phyloP scores from a whole-genome alignment of 2,329 filamentous ascomycete genomes.

The Parafenestella ontariensis region DNA sequence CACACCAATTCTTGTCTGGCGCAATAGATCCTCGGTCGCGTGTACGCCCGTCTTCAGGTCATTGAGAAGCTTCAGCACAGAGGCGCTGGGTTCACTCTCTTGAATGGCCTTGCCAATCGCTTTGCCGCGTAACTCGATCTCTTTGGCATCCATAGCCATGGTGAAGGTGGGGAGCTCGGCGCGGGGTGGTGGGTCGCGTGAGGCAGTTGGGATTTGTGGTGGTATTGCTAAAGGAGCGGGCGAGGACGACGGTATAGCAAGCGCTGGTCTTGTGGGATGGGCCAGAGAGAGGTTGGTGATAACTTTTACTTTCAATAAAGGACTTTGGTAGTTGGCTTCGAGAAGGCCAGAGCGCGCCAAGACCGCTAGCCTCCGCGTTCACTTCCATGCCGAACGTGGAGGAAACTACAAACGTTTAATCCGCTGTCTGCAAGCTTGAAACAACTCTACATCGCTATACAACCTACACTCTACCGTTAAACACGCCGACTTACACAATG shows the following conservation, averaged over 20 bases:
- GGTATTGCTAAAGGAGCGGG: background rate
- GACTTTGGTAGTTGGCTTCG: slow-evolving; percentile 22
- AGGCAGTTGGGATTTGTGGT: background rate
- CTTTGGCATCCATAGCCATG: slow-evolving; percentile 76
- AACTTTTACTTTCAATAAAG: slow-evolving; percentile 7
- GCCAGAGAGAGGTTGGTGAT: slow-evolving; percentile 8
- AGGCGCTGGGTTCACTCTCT: slow-evolving; percentile 75
- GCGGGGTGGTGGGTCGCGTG: slow-evolving; percentile 14
- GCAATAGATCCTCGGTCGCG: slow-evolving; percentile 87
- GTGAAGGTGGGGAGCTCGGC: slow-evolving; percentile 11
- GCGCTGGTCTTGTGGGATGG: background rate
- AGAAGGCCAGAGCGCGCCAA: slow-evolving; percentile 24
- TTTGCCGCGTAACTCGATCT: slow-evolving; percentile 78
- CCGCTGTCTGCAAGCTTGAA: background rate
- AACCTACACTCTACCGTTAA: background rate
- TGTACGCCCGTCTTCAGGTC: slow-evolving; percentile 80
- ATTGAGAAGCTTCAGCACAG: slow-evolving; percentile 76
- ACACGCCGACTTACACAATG: slow-evolving; percentile 44
- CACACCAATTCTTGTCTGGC: slow-evolving; percentile 90
- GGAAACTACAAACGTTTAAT: slow-evolving; percentile 10
- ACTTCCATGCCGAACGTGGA: slow-evolving; percentile 4
- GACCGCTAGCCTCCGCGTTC: slow-evolving; percentile 26
- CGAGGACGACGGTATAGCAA: background rate
- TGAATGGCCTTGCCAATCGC: slow-evolving; percentile 79
- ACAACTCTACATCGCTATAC: background rate